A percentile compares a stretch with the other conserved stretches of the same genome.
Evolutionary conservation across 495 filamentous ascomycete species (phyloP).

Genomic region (Xylaria flabelliformis): DNA sequence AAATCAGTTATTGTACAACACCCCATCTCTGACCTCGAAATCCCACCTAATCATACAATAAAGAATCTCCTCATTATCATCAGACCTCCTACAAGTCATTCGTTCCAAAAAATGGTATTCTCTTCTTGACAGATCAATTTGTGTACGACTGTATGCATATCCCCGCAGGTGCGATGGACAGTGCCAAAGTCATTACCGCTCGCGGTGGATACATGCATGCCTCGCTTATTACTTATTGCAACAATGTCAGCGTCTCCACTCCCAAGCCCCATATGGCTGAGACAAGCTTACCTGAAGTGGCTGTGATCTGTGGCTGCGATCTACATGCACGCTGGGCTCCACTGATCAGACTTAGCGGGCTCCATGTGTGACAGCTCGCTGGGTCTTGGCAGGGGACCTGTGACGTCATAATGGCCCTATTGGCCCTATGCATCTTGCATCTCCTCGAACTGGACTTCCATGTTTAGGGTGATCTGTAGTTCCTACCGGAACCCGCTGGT

Average conservation of each 20-base stretch:
- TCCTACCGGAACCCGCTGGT: conserved; percentile 21
- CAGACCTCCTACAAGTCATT: background rate
- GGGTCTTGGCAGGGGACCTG: conserved; percentile 43
- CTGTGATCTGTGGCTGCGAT: conserved; percentile 13
- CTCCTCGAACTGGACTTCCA: conserved; percentile 10
- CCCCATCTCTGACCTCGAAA: background rate
- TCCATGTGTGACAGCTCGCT: conserved; percentile 6
- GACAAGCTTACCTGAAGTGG: conserved; percentile 6
- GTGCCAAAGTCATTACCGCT: too few relatives aligned
- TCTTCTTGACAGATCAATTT: background rate
- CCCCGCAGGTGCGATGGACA: too few relatives aligned
- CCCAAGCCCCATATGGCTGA: background rate
- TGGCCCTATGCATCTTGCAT: conserved; percentile 15
- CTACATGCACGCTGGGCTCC: background rate
- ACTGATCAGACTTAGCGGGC: conserved; percentile 12
- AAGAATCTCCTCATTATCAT: background rate
- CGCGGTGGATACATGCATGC: too few relatives aligned
- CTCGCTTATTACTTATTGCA: too few relatives aligned
- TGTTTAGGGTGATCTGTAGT: conserved; percentile 17
- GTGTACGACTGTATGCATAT: background rate
- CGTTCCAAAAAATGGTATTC: background rate
- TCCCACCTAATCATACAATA: background rate
- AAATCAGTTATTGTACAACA: conserved; percentile 3
- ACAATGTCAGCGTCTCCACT: background rate
- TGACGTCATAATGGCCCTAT: conserved; percentile 29